phyloP scores from a whole-genome alignment of 2,329 filamentous ascomycete species.

The Diplodia mutila region DNA sequence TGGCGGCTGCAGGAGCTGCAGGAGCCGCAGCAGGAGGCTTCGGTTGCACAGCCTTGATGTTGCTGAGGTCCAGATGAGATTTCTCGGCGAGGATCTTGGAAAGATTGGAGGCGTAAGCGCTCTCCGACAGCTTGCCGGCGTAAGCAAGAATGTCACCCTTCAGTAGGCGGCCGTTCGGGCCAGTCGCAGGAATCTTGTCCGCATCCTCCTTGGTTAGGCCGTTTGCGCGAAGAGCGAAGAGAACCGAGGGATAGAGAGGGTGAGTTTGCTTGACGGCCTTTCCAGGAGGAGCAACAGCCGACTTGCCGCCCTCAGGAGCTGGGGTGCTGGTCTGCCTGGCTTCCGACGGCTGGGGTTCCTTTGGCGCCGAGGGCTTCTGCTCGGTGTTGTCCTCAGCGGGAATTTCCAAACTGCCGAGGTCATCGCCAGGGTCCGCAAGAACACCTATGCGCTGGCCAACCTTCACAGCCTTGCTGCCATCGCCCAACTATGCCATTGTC shows the following conservation, averaged over 20 bases:
- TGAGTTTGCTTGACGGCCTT: constrained; percentile 68
- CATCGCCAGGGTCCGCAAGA: constrained; percentile 79
- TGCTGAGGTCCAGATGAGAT: constrained; percentile 86
- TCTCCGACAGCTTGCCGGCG: constrained; percentile 71
- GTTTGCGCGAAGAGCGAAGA: constrained; percentile 77
- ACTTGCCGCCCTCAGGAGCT: constrained; percentile 57
- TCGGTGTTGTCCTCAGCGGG: constrained; percentile 61
- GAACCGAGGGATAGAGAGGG: constrained; percentile 81
- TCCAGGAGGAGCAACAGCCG: constrained; percentile 53
- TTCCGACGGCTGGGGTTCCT: constrained; percentile 40
- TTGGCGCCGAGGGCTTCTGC: constrained; percentile 31
- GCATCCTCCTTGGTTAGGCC: constrained; percentile 75
- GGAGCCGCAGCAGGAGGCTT: constrained; percentile 46
- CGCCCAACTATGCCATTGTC: constrained; percentile 52
- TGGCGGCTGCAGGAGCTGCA: constrained; percentile 40
- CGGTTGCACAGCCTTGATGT: constrained; percentile 71
- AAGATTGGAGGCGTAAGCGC: constrained; percentile 71
- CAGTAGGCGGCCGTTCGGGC: constrained; percentile 83
- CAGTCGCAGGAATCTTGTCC: constrained; percentile 81
- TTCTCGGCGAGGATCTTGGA: constrained; percentile 75
- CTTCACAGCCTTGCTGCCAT: constrained; percentile 75
- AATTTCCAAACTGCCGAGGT: constrained; percentile 73
- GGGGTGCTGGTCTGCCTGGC: constrained; percentile 29
- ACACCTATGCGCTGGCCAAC: constrained; percentile 84
- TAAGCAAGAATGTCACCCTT: constrained; percentile 96